These are phyloP conservation scores for Discostella pseudostelligera DNA, from an alignment of 108 stramenopile genomes.

Conservation along the genomic window DNA sequence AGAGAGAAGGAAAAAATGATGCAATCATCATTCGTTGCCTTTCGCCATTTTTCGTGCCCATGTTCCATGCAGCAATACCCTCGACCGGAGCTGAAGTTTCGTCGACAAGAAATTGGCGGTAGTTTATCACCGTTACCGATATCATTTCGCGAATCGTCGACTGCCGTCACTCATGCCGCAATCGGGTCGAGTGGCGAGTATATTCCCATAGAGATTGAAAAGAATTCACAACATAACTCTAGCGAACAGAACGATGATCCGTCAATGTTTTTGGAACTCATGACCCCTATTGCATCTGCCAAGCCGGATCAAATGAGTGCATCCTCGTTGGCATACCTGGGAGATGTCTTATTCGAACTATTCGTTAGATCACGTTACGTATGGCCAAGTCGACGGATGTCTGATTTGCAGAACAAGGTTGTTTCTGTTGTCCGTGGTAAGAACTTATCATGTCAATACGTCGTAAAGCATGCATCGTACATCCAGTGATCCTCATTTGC, in stretches of 20 bases:
- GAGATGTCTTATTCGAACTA: conserved; percentile 81
- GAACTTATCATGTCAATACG: conserved; percentile 17
- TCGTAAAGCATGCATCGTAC: background rate
- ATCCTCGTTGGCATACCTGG: conserved; percentile 80
- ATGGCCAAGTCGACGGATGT: conserved; percentile 75
- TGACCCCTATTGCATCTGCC: conserved; percentile 36
- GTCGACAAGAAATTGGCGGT: too few species aligned
- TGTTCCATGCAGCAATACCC: too few species aligned
- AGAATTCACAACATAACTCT: too few species aligned
- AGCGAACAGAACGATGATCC: conserved; percentile 12
- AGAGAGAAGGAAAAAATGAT: too few species aligned
- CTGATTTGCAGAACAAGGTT: conserved; percentile 68
- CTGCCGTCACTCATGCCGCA: too few species aligned
- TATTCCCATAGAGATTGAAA: too few species aligned
- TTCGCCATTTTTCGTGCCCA: too few species aligned
- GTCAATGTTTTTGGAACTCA: conserved; percentile 26
- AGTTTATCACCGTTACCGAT: too few species aligned
- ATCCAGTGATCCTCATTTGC: background rate
- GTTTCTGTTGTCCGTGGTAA: conserved; percentile 75
- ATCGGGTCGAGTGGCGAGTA: too few species aligned
- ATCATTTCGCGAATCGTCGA: too few species aligned
- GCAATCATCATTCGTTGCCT: too few species aligned
- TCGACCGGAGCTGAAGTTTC: too few species aligned
- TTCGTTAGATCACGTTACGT: conserved; percentile 77
- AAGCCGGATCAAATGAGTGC: conserved; percentile 76